Percentiles rank a stretch among this genome's conserved stretches.
Conservation (phyloP, 129 eudicot genomes). For the Flaveria brownii region DNA sequence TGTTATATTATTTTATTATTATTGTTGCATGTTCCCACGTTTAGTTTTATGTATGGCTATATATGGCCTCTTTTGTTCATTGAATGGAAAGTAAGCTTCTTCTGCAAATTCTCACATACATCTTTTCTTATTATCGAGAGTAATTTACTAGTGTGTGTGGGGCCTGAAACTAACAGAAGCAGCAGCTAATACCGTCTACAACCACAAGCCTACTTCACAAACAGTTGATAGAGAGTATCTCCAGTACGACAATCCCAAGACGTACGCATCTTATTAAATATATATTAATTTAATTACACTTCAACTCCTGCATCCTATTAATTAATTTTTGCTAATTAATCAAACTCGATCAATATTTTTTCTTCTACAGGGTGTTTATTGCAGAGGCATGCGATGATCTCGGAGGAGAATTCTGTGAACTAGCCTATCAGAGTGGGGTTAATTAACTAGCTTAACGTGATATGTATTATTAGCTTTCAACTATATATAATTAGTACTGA, state of each 20-base stretch:
- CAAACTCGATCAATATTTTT: too few relatives aligned
- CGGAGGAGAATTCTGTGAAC: constrained; percentile 78
- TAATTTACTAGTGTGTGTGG: too few relatives aligned
- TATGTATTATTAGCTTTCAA: too few relatives aligned
- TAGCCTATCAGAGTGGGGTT: constrained; percentile 45
- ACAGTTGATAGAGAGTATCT: constrained; percentile 63
- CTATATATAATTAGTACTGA: too few relatives aligned
- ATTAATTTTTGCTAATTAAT: not conserved
- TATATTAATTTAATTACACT: not conserved
- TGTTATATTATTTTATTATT: too few relatives aligned
- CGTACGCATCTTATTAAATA: constrained; percentile 28
- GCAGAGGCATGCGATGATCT: constrained; percentile 80
- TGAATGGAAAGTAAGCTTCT: too few relatives aligned
- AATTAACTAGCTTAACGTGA: constrained; percentile 11
- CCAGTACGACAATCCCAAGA: constrained; percentile 54
- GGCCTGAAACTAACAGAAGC: constrained; percentile 47
- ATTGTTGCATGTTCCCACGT: too few relatives aligned
- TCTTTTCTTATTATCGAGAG: too few relatives aligned
- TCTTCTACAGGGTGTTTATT: constrained; percentile 52
- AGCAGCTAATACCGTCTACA: not conserved
- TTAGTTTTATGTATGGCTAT: too few relatives aligned
- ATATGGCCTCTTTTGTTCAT: too few relatives aligned
- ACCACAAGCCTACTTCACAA: constrained; percentile 6
- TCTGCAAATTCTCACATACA: too few relatives aligned
- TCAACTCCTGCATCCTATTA: not conserved